Percentiles rank a stretch among this genome's conserved stretches.
Conservation (phyloP, 202 grass and related monocot genomes). For the Setaria viridis region DNA sequence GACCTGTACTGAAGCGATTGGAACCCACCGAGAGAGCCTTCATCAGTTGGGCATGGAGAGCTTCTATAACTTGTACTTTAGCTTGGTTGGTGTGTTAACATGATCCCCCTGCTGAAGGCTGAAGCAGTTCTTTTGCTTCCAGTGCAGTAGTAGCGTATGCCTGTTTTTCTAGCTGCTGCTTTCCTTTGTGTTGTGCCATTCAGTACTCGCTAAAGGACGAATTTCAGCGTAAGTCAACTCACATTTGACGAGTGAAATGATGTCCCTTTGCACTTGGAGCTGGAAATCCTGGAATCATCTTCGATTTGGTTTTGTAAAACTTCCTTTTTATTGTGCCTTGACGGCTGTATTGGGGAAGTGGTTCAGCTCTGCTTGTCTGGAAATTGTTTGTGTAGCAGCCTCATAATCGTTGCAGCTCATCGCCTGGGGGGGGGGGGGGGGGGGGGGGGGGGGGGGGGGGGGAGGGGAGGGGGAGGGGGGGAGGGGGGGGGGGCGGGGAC, state of each 20-base stretch:
- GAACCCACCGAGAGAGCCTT: not conserved
- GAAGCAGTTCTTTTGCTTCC: conserved; percentile 65
- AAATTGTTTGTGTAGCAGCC: no score
- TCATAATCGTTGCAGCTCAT: no score
- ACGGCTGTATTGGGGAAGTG: no score
- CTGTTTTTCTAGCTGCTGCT: conserved; percentile 3
- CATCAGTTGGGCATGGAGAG: not conserved
- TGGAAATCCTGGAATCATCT: not conserved
- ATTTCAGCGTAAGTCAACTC: conserved; percentile 7
- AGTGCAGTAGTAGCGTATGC: not conserved
- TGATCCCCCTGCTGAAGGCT: not conserved
- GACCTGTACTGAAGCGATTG: conserved; percentile 56
- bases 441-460: no score
- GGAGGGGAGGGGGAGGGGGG: no score
- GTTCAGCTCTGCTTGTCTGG: no score
- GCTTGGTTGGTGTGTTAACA: not conserved
- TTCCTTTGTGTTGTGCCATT: not conserved
- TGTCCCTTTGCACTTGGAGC: not conserved
- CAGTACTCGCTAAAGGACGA: no score
- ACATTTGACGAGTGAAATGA: not conserved
- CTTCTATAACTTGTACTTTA: not conserved
- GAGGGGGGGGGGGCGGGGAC: no score
- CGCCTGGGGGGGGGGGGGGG: no score
- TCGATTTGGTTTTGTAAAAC: not conserved
- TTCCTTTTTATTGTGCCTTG: not conserved